phyloP scores from a whole-genome alignment of 2,329 filamentous ascomycete genomes.

The Colletotrichum kahawae region DNA sequence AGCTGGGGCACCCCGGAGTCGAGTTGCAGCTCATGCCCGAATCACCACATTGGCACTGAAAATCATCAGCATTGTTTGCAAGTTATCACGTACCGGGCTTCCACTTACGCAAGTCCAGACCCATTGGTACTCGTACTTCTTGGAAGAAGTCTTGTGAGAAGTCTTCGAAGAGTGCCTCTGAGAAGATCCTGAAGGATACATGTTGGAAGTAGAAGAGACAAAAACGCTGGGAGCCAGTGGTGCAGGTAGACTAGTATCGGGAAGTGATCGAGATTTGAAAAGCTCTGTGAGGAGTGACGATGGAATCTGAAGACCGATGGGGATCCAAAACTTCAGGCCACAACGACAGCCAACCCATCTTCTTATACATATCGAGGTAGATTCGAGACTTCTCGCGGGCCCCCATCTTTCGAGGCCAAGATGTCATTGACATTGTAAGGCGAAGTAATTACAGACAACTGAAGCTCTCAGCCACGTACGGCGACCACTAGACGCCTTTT shows the following conservation, averaged over 20 bases:
- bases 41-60: slow-evolving; percentile 11
- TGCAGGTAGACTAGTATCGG: background rate
- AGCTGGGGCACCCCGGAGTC: background rate
- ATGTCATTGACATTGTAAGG: background rate
- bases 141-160: background rate
- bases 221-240: background rate
- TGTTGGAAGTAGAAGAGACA: background rate
- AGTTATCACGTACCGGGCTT: background rate
- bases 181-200: background rate
- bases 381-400: background rate
- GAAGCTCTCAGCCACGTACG: background rate
- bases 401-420: background rate
- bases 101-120: slow-evolving; percentile 17
- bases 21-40: background rate
- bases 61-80: background rate
- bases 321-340: background rate
- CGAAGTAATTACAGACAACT: background rate
- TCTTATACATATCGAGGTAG: background rate
- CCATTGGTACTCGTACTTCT: background rate
- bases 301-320: background rate
- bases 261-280: background rate
- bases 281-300: background rate
- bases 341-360: background rate
- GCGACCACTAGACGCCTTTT: background rate
- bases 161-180: background rate